Percentiles rank a stretch among this genome's conserved stretches.
Evolutionary conservation across 768 basidiomycete genomes (phyloP).

Genomic region (Cyathus striatus): DNA sequence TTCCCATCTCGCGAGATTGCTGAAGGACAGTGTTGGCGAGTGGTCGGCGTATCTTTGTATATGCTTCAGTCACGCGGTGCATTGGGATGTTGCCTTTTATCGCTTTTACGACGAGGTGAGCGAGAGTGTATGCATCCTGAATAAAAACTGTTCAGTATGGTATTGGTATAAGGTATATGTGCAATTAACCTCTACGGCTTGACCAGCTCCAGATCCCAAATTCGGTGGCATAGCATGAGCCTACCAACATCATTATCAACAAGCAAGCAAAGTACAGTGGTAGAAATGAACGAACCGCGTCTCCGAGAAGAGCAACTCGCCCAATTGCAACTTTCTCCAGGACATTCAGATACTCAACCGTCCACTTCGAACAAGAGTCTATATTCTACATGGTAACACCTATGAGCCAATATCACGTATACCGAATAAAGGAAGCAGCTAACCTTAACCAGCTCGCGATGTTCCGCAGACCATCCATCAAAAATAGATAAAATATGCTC

Average conservation of each 20-base stretch:
- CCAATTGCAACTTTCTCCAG: not conserved
- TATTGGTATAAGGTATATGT: not conserved
- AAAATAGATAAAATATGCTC: not conserved
- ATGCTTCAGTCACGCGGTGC: constrained; percentile 16
- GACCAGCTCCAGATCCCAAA: constrained; percentile 19
- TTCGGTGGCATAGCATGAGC: constrained; percentile 22
- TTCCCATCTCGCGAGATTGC: constrained; percentile 3
- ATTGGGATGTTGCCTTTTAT: constrained; percentile 14
- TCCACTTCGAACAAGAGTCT: not conserved
- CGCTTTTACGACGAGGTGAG: constrained; percentile 28
- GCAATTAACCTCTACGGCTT: constrained; percentile 19
- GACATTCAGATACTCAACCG: not conserved
- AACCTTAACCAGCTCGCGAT: not conserved
- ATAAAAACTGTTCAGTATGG: not conserved
- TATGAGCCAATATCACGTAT: too few species aligned
- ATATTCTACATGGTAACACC: not conserved
- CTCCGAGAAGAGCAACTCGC: not conserved
- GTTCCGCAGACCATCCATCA: not conserved
- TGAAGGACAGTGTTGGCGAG: constrained; percentile 9
- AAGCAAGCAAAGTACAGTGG: not conserved
- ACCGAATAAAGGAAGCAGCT: not conserved
- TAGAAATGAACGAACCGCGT: not conserved
- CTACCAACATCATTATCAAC: too few species aligned
- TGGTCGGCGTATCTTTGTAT: constrained; percentile 20
- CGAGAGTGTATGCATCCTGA: constrained; percentile 40